Percentiles rank a stretch among this genome's conserved stretches.
phyloP scores from a whole-genome alignment of 306 rosid species.

The Inga laurina region DNA sequence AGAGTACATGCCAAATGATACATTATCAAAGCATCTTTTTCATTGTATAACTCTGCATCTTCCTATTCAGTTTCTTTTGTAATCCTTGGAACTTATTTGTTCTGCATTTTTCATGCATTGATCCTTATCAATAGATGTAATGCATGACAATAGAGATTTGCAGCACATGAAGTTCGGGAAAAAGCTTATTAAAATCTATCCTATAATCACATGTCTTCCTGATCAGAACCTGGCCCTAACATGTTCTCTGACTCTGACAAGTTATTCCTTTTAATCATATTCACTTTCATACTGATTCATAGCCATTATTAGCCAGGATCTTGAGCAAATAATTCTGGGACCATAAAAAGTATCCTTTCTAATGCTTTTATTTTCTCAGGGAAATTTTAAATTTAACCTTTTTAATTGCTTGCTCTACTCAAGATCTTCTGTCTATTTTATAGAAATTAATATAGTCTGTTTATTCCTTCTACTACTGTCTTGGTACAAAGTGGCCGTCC shows the following conservation, averaged over 20 bases:
- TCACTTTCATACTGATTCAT: not conserved
- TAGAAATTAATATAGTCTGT: no score
- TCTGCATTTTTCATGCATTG: conserved; percentile 6
- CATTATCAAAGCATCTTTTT: conserved; percentile 84
- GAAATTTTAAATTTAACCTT: no score
- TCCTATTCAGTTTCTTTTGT: conserved; percentile 4
- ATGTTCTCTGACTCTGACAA: not conserved
- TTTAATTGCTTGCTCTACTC: no score
- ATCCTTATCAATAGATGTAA: conserved; percentile 1
- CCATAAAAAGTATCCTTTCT: no score
- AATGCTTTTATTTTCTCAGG: no score
- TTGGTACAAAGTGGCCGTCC: not conserved
- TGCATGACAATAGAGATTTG: not conserved
- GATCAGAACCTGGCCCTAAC: not conserved
- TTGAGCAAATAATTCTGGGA: not conserved
- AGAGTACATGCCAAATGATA: conserved; percentile 78
- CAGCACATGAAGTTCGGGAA: not conserved
- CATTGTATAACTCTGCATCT: conserved; percentile 55
- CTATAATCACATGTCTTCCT: not conserved
- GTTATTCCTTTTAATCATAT: not conserved
- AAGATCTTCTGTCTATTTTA: no score
- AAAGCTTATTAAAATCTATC: not conserved
- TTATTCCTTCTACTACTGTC: no score
- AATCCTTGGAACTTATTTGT: conserved; percentile 22
- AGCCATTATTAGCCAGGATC: not conserved